These are phyloP conservation scores for Cordyceps cicadae DNA, from an alignment of 2,329 filamentous ascomycete genomes.

Conservation along the genomic window DNA sequence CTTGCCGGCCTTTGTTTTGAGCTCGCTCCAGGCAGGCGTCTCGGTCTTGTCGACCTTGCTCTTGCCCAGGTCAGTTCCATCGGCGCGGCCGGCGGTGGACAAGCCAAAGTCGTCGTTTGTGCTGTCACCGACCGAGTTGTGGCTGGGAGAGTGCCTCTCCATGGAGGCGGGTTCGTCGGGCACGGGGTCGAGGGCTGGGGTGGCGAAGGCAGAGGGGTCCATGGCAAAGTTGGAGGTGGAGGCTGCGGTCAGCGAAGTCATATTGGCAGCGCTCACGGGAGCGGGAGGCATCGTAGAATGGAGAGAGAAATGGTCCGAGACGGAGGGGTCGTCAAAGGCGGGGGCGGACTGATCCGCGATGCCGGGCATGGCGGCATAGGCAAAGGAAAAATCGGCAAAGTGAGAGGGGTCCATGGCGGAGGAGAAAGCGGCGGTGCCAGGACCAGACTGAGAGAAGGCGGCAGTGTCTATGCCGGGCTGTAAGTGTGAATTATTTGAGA, in stretches of 20 bases:
- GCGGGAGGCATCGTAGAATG: conserved; percentile 16
- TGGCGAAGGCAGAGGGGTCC: conserved; percentile 17
- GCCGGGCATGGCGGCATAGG: conserved; percentile 36
- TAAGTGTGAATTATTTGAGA: conserved; percentile 5
- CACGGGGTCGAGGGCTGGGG: conserved; percentile 26
- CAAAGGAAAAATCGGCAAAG: conserved; percentile 47
- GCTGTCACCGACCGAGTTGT: conserved; percentile 44
- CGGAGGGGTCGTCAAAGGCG: conserved; percentile 23
- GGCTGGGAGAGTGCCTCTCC: conserved; percentile 34
- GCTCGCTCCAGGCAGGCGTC: conserved; percentile 66
- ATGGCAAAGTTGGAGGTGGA: conserved; percentile 16
- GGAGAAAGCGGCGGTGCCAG: background rate
- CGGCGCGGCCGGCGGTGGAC: conserved; percentile 35
- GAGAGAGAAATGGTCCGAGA: conserved; percentile 28
- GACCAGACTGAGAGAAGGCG: conserved; percentile 1
- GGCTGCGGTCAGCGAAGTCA: conserved; percentile 14
- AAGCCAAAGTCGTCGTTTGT: conserved; percentile 53
- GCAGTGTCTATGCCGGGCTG: background rate
- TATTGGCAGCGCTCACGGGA: conserved; percentile 8
- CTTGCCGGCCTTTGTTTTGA: conserved; percentile 89
- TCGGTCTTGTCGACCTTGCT: conserved; percentile 51
- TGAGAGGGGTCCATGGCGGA: conserved; percentile 37
- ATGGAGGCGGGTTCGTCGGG: conserved; percentile 37
- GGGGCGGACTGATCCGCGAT: conserved; percentile 28
- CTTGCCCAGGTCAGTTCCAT: conserved; percentile 48